phyloP scores from a whole-genome alignment of 2,329 filamentous ascomycete genomes.

The Talaromyces piceae region DNA sequence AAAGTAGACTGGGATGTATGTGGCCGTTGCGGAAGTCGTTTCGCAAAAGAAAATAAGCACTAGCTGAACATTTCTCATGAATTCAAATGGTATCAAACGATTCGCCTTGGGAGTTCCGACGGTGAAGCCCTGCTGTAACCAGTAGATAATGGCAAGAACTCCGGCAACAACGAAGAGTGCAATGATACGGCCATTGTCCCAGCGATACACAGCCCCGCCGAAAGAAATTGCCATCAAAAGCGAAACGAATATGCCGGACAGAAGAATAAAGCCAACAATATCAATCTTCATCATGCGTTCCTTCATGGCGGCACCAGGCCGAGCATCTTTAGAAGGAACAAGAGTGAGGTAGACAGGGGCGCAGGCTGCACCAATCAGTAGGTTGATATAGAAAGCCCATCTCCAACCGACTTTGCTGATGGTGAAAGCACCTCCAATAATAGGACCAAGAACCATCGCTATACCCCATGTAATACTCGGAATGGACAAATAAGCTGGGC shows the following conservation, averaged over 20 bases:
- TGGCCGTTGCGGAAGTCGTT: slow-evolving; percentile 25
- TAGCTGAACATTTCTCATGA: slow-evolving; percentile 32
- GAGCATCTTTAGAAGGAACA: slow-evolving; percentile 24
- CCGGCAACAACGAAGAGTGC: slow-evolving; percentile 42
- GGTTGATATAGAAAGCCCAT: slow-evolving; percentile 45
- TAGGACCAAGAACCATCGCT: slow-evolving; percentile 28
- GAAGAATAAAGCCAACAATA: slow-evolving; percentile 39
- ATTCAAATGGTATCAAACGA: slow-evolving; percentile 45
- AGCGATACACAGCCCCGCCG: slow-evolving; percentile 43
- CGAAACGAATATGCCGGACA: slow-evolving; percentile 30
- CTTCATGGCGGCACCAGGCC: slow-evolving; percentile 14
- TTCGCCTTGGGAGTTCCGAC: slow-evolving; percentile 38
- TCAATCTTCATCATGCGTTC: slow-evolving; percentile 30
- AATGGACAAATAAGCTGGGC: slow-evolving; percentile 19
- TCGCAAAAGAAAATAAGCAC: slow-evolving; percentile 40
- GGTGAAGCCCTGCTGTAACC: slow-evolving; percentile 35
- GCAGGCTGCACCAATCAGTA: slow-evolving; percentile 38
- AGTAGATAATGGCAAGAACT: slow-evolving; percentile 39
- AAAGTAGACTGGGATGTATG: slow-evolving; percentile 41
- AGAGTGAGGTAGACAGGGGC: slow-evolving; percentile 38
- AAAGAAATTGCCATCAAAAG: slow-evolving; percentile 45
- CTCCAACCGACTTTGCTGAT: slow-evolving; percentile 16
- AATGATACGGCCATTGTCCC: slow-evolving; percentile 40
- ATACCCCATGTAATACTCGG: slow-evolving; percentile 25
- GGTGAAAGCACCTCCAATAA: slow-evolving; percentile 31